phyloP scores from a whole-genome alignment of 176 grass and related monocot species.

The Tillandsia leiboldiana region DNA sequence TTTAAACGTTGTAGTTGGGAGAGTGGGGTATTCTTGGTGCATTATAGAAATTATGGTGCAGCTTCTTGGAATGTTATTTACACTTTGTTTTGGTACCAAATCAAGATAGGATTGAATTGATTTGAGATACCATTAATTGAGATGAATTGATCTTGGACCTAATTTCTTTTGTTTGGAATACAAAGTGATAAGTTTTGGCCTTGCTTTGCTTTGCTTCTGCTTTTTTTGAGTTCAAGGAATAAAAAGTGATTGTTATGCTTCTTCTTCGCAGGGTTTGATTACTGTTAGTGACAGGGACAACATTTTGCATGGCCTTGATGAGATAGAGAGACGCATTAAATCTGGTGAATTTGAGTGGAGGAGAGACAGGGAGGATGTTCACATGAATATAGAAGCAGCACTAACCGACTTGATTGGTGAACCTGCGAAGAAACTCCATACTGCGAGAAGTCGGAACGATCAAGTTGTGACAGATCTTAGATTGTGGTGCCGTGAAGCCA shows the following conservation, averaged over 20 bases:
- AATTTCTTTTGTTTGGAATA: too few relatives aligned
- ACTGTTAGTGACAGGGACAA: constrained; percentile 59
- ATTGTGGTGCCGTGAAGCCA: constrained; percentile 85
- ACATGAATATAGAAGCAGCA: constrained; percentile 98
- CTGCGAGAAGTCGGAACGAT: constrained; percentile 91
- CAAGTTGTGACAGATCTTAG: constrained; percentile 91
- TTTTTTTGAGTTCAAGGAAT: not conserved
- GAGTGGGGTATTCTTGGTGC: not conserved
- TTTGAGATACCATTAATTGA: not conserved
- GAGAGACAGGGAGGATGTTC: constrained; percentile 78
- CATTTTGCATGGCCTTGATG: constrained; percentile 74
- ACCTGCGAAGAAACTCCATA: constrained; percentile 92
- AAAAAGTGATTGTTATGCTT: not conserved
- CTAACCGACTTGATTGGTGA: constrained; percentile 86
- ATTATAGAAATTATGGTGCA: not conserved
- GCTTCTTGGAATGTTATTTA: not conserved
- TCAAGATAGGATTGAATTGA: not conserved
- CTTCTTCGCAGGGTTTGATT: constrained; percentile 65
- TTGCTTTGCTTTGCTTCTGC: not conserved
- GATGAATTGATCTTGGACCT: too few relatives aligned
- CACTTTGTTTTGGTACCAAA: not conserved
- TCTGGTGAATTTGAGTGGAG: constrained; percentile 88
- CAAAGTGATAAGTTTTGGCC: not conserved
- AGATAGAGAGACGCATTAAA: constrained; percentile 73
- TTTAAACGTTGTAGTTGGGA: too few relatives aligned